Evolutionary conservation across 345 rosid species (phyloP), one percentile per base, ranked within the genome.

Genomic region (Melaleuca quinquenervia): DNA sequence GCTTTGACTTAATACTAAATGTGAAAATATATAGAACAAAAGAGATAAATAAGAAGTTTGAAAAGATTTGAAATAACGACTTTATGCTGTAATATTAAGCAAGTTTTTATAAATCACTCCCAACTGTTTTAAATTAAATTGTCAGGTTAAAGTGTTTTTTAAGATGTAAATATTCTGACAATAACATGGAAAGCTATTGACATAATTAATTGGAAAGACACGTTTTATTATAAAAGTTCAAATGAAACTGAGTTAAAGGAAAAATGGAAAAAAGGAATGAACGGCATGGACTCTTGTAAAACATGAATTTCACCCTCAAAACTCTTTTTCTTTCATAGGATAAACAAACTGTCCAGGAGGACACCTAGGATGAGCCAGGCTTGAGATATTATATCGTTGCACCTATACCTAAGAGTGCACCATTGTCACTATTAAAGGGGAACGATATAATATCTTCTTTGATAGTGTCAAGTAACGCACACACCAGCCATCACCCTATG

Each of bases 11-110:
- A 58, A 58, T 58, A 26, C 3, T 5, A 26, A 3, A 1, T 11
- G 32, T 26, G 32, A 11, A 26, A 26, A 58, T 26, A 58, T 56
- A 11, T 26, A 56, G n/a, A n/a, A 24, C 26, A 6, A 56, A 12
- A 56, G 29, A 56, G 6, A 56, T 2, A 56, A 26, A 56, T 11
- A 11, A 24, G 3, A 26, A 26, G 62, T 56, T 1, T 56, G n/a
- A 5, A 22, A 56, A 55, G 13, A 55, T 24, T 1, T 55, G 11
- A 26, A 10, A 24, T 26, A 10, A 24, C 0, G 1, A 56, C 7
- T 6, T 56, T 1, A 24, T 24, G 52, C n/a, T 56, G 7, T 56
- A 1, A 56, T 56, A 6, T 0, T 2, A 56, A 1, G 1, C 0
- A 3, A 24, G 11, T 24, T 56, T 56, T 56, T 56, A 7, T 26